These are phyloP conservation scores for Gaertneriomyces sp. DNA, from an alignment of 192 early-diverging fungal genomes.

Conservation along the genomic window DNA sequence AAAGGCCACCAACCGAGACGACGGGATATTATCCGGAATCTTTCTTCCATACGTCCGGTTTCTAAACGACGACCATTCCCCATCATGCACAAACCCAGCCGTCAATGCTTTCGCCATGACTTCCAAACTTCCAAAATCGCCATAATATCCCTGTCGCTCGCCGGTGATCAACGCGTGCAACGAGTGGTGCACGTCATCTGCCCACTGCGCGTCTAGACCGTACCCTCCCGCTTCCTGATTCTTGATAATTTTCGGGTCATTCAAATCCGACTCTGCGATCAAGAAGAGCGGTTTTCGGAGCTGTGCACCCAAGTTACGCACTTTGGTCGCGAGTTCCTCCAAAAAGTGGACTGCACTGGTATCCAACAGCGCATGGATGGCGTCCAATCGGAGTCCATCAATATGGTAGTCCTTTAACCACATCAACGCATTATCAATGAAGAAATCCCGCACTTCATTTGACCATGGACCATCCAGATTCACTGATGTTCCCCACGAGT, in stretches of 20 bases:
- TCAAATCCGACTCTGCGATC: conserved; percentile 32
- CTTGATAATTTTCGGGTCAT: conserved; percentile 29
- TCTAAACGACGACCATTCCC: conserved; percentile 30
- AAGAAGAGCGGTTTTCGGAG: conserved; percentile 29
- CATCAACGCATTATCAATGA: conserved; percentile 35
- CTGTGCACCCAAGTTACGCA: conserved; percentile 26
- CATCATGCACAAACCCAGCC: conserved; percentile 31
- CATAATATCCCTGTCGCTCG: conserved; percentile 32
- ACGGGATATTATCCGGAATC: conserved; percentile 23
- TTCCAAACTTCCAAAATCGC: conserved; percentile 28
- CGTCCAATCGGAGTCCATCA: conserved; percentile 29
- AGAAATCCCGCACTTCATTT: conserved; percentile 27
- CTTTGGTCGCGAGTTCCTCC: conserved; percentile 18
- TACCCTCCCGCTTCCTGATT: conserved; percentile 26
- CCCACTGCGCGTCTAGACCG: conserved; percentile 33
- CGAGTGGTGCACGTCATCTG: conserved; percentile 32
- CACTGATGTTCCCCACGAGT: conserved; percentile 33
- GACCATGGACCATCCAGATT: conserved; percentile 27
- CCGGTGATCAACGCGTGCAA: conserved; percentile 28
- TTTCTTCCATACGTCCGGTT: conserved; percentile 24
- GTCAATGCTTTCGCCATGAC: conserved; percentile 31
- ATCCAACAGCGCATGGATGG: conserved; percentile 27
- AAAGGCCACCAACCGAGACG: conserved; percentile 28
- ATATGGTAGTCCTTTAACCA: conserved; percentile 31
- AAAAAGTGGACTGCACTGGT: conserved; percentile 28